These are phyloP conservation scores for Psilocybe sp. DNA, from an alignment of 768 basidiomycete species.

Conservation along the genomic window DNA sequence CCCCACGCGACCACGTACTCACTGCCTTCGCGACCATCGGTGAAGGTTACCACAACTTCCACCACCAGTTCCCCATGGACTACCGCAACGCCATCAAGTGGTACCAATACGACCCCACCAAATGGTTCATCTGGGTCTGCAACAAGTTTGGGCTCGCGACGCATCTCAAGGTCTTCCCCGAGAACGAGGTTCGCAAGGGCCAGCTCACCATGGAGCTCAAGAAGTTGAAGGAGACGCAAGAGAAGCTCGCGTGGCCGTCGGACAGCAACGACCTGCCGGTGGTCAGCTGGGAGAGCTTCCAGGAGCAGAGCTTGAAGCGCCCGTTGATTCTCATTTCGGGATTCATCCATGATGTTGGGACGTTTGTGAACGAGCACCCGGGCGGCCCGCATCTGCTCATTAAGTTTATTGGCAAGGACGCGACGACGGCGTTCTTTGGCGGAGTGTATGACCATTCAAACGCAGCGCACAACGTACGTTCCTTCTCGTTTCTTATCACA, in stretches of 20 bases:
- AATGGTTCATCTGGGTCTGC: constrained; percentile 82
- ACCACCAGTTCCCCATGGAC: constrained; percentile 96
- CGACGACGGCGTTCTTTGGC: constrained; percentile 92
- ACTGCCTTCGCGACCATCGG: constrained; percentile 91
- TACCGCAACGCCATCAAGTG: constrained; percentile 95
- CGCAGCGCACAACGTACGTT: constrained; percentile 49
- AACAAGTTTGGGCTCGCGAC: constrained; percentile 62
- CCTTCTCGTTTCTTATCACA: no score
- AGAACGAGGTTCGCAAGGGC: constrained; percentile 75
- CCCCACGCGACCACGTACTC: constrained; percentile 84
- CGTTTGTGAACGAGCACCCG: constrained; percentile 88
- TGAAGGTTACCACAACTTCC: constrained; percentile 98
- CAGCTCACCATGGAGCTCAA: constrained; percentile 94
- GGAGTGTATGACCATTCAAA: constrained; percentile 62
- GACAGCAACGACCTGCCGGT: constrained; percentile 75
- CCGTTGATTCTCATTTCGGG: constrained; percentile 86
- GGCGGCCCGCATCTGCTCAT: constrained; percentile 84
- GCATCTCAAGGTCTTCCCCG: constrained; percentile 64
- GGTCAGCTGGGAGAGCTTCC: constrained; percentile 86
- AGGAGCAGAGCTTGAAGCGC: constrained; percentile 73
- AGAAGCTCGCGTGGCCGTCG: constrained; percentile 75
- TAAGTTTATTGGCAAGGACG: constrained; percentile 87
- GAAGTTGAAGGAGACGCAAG: constrained; percentile 76
- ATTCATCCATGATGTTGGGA: constrained; percentile 87
- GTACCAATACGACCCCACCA: constrained; percentile 92